Evolutionary conservation across 1,284 basidiomycete genomes (phyloP).

Genomic region (Irpex lacteus): DNA sequence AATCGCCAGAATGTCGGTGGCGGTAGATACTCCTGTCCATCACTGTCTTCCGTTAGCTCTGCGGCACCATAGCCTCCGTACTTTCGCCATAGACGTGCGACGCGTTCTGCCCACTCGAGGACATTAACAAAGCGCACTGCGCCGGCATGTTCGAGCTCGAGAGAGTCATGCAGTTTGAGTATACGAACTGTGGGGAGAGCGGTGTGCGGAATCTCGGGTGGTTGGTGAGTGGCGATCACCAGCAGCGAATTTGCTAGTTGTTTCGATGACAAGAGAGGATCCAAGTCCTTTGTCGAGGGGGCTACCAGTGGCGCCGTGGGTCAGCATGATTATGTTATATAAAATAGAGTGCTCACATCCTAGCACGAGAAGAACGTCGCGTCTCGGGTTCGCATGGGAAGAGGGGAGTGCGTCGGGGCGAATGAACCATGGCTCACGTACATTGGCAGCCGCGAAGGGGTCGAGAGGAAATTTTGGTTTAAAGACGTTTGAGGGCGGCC

Average conservation of each 20-base stretch:
- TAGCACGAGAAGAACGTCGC: slow-evolving; percentile 47
- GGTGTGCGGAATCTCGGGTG: slow-evolving; percentile 34
- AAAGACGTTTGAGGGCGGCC: slow-evolving; percentile 37
- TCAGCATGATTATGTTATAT: neutral
- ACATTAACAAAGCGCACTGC: slow-evolving; percentile 49
- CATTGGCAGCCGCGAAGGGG: slow-evolving; percentile 37
- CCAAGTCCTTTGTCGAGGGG: slow-evolving; percentile 37
- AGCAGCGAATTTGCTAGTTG: slow-evolving; percentile 44
- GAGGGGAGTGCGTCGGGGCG: slow-evolving; percentile 27
- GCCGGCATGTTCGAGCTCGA: slow-evolving; percentile 43
- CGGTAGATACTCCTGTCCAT: slow-evolving; percentile 21
- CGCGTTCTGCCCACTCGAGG: slow-evolving; percentile 51
- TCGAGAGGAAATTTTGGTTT: slow-evolving; percentile 48
- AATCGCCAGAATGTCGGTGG: slow-evolving; percentile 20
- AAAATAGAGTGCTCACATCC: slow-evolving; percentile 36
- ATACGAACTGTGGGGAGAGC: slow-evolving; percentile 40
- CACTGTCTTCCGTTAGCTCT: slow-evolving; percentile 31
- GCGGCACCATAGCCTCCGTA: slow-evolving; percentile 30
- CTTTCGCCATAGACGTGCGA: slow-evolving; percentile 45
- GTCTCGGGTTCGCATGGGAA: slow-evolving; percentile 23
- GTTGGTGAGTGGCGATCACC: slow-evolving; percentile 47
- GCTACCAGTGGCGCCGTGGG: slow-evolving; percentile 26
- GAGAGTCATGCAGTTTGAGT: slow-evolving; percentile 38
- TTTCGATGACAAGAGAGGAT: slow-evolving; percentile 42
- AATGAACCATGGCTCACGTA: slow-evolving; percentile 36